Percentiles rank a stretch among this genome's conserved stretches.
phyloP scores from a whole-genome alignment of 2,329 filamentous ascomycete genomes.

The Paraphoma sp. region DNA sequence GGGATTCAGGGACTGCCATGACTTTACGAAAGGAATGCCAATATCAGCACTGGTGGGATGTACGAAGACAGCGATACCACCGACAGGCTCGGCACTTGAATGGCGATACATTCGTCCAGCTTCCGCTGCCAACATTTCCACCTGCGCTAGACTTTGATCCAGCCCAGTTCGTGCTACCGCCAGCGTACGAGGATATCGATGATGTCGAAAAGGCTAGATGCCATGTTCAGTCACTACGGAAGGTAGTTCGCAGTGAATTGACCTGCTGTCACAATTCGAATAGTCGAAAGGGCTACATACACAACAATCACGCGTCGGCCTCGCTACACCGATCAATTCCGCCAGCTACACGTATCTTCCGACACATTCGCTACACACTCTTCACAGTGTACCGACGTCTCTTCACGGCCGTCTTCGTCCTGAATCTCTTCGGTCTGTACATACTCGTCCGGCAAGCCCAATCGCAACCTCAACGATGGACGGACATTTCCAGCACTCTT shows the following conservation, averaged over 20 bases:
- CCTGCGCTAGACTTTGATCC: slow-evolving; percentile 17
- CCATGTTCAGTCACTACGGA: background rate
- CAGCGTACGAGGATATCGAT: slow-evolving; percentile 8
- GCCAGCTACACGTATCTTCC: slow-evolving; percentile 12
- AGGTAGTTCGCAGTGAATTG: slow-evolving; percentile 3
- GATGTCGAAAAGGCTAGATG: slow-evolving; percentile 24
- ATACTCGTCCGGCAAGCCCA: slow-evolving; percentile 14
- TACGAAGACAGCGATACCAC: slow-evolving; percentile 5
- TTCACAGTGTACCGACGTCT: slow-evolving; percentile 49
- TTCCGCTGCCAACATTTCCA: slow-evolving; percentile 2
- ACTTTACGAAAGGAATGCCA: slow-evolving; percentile 5
- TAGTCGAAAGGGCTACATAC: background rate
- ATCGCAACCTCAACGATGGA: slow-evolving; percentile 3
- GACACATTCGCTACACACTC: slow-evolving; percentile 22
- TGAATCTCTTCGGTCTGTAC: slow-evolving; percentile 42
- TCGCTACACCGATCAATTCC: slow-evolving; percentile 12
- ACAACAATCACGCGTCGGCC: background rate
- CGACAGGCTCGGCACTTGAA: slow-evolving; percentile 2
- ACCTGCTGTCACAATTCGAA: background rate
- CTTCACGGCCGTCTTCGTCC: slow-evolving; percentile 50
- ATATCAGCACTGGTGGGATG: slow-evolving; percentile 19
- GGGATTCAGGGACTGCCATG: slow-evolving; percentile 9
- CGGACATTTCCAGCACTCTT: slow-evolving; percentile 8
- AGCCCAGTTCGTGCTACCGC: slow-evolving; percentile 9
- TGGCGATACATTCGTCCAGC: background rate